Conservation (phyloP, 2,329 filamentous ascomycete species). For the Fusarium neocosmosporiellum region DNA sequence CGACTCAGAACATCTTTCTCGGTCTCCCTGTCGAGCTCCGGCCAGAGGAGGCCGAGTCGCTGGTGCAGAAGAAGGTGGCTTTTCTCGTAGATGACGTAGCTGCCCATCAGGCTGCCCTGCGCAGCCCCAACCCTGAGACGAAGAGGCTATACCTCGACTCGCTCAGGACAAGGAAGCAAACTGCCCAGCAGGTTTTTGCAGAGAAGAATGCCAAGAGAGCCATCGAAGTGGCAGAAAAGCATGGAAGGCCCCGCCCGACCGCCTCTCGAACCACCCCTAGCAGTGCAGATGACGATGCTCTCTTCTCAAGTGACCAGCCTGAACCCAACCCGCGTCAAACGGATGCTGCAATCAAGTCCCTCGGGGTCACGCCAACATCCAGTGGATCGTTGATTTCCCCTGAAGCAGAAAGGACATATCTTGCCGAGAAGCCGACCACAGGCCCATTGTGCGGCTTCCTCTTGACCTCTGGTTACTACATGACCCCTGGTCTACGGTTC, state of each 20-base stretch:
- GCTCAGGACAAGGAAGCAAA: constrained; percentile 57
- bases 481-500: constrained; percentile 92
- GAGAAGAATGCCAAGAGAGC: constrained; percentile 54
- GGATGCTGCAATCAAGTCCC: constrained; percentile 31
- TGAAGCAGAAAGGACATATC: constrained; percentile 18
- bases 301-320: constrained; percentile 35
- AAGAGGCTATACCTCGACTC: constrained; percentile 73
- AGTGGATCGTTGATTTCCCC: constrained; percentile 46
- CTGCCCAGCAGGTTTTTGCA: constrained; percentile 53
- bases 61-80: constrained; percentile 81
- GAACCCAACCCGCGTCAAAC: constrained; percentile 18
- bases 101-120: constrained; percentile 74
- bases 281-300: constrained; percentile 23
- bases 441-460: constrained; percentile 81
- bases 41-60: constrained; percentile 85
- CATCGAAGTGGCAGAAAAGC: constrained; percentile 42
- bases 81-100: constrained; percentile 84
- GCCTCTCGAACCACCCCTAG: not conserved
- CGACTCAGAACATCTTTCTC: constrained; percentile 94
- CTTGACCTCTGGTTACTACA: constrained; percentile 82
- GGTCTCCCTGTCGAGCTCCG: constrained; percentile 90
- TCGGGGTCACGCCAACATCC: constrained; percentile 52
- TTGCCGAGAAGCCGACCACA: constrained; percentile 27
- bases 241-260: constrained; percentile 13
- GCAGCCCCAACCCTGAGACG: constrained; percentile 65